phyloP scores from a whole-genome alignment of 2,329 filamentous ascomycete genomes.

The Scedosporium boydii region DNA sequence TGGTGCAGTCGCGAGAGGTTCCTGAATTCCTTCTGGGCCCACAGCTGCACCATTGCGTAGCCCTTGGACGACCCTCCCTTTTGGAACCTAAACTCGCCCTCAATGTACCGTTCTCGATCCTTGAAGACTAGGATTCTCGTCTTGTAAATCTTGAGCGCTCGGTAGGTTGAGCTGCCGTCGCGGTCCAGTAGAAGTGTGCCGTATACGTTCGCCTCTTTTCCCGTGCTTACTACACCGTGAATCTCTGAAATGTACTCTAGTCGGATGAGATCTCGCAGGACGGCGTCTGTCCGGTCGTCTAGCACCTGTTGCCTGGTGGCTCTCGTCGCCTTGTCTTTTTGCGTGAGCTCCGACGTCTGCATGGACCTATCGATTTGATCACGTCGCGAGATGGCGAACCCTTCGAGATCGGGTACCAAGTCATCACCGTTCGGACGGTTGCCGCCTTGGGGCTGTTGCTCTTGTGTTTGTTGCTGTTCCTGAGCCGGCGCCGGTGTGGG shows the following conservation, averaged over 20 bases:
- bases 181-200: slow-evolving; percentile 62
- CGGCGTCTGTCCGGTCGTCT: slow-evolving; percentile 89
- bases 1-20: slow-evolving; percentile 79
- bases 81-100: slow-evolving; percentile 86
- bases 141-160: slow-evolving; percentile 98
- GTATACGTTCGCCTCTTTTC: slow-evolving; percentile 98
- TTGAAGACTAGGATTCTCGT: slow-evolving; percentile 97
- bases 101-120: slow-evolving; percentile 91
- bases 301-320: slow-evolving; percentile 92
- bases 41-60: slow-evolving; percentile 97
- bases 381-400: slow-evolving; percentile 6
- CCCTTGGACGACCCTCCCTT: slow-evolving; percentile 78
- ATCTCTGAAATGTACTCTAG: slow-evolving; percentile 81
- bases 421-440: not conserved
- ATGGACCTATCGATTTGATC: slow-evolving; percentile 6
- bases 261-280: slow-evolving; percentile 93
- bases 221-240: slow-evolving; percentile 90
- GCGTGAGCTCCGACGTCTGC: slow-evolving; percentile 31
- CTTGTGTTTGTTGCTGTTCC: not conserved
- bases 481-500: not conserved
- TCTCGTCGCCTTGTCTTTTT: slow-evolving; percentile 83
- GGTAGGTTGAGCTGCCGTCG: slow-evolving; percentile 45
- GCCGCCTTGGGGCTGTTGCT: not conserved
- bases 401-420: slow-evolving; percentile 5
- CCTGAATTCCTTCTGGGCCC: slow-evolving; percentile 97